These are phyloP conservation scores for Boletus vinaceobasis DNA, from an alignment of 768 basidiomycete species.

Conservation along the genomic window DNA sequence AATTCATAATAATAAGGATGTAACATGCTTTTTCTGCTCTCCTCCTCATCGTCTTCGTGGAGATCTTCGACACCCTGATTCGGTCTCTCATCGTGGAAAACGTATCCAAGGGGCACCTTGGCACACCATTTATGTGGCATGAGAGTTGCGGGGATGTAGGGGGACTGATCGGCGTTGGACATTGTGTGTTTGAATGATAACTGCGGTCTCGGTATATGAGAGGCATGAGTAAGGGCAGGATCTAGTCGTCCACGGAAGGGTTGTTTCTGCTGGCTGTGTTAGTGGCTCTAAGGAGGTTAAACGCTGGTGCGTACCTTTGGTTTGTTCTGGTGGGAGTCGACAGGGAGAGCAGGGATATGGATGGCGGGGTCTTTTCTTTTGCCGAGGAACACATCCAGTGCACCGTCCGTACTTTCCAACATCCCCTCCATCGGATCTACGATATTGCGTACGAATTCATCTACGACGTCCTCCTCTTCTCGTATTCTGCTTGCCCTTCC, in stretches of 20 bases:
- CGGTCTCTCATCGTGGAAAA: constrained; percentile 33
- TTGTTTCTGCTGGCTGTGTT: constrained; percentile 31
- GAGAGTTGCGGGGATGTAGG: constrained; percentile 58
- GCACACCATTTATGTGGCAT: constrained; percentile 80
- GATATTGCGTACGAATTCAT: constrained; percentile 72
- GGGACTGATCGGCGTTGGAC: constrained; percentile 52
- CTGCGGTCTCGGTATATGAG: constrained; percentile 80
- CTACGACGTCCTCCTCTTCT: constrained; percentile 77
- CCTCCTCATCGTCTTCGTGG: constrained; percentile 20
- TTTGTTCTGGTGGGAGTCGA: constrained; percentile 18
- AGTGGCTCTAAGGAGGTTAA: neutral
- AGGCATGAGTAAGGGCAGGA: constrained; percentile 68
- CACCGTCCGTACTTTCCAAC: constrained; percentile 82
- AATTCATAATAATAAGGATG: constrained; percentile 92
- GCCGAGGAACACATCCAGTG: constrained; percentile 76
- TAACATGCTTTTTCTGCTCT: constrained; percentile 25
- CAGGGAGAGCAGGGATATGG: constrained; percentile 44
- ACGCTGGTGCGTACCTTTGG: constrained; percentile 28
- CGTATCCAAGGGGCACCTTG: constrained; percentile 74
- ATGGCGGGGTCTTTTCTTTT: constrained; percentile 65
- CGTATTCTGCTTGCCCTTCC: constrained; percentile 41
- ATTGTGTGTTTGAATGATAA: constrained; percentile 56
- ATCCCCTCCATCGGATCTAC: constrained; percentile 85
- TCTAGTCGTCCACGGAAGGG: constrained; percentile 46
- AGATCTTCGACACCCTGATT: constrained; percentile 19